phyloP scores from a whole-genome alignment of 768 basidiomycete genomes.

The Pleurotus cornucopiae region DNA sequence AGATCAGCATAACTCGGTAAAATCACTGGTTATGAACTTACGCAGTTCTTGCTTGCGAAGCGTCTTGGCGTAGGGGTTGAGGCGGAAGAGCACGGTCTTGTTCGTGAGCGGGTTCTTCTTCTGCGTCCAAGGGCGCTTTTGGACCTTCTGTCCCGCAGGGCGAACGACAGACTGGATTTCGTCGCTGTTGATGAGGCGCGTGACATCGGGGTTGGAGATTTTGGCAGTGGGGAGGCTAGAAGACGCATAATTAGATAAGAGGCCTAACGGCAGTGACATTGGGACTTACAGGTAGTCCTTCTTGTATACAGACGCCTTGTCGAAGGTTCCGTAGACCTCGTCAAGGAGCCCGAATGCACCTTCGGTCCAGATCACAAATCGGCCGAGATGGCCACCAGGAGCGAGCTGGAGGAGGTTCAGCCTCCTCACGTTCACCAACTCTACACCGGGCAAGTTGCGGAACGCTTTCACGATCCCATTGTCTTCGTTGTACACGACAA shows the following conservation, averaged over 20 bases:
- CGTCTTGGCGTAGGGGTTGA: slow-evolving; percentile 98
- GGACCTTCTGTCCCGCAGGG: slow-evolving; percentile 76
- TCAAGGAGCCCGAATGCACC: slow-evolving; percentile 90
- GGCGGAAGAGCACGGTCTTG: slow-evolving; percentile 91
- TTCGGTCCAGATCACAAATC: slow-evolving; percentile 99
- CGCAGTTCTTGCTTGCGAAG: slow-evolving; percentile 84
- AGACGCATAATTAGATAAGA: neutral
- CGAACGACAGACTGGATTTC: slow-evolving; percentile 98
- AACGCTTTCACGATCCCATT: slow-evolving; percentile 97
- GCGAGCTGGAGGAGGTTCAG: slow-evolving; percentile 99
- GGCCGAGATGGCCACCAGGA: slow-evolving; percentile 97
- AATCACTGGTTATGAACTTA: slow-evolving; percentile 36
- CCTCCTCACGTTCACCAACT: slow-evolving; percentile 89
- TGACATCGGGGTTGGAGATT: slow-evolving; percentile 95
- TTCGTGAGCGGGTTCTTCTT: slow-evolving; percentile 98
- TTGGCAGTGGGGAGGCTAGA: slow-evolving; percentile 88
- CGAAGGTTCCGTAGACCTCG: slow-evolving; percentile 92
- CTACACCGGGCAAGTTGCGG: slow-evolving; percentile 98
- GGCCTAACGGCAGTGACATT: neutral
- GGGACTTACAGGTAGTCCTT: slow-evolving; percentile 76
- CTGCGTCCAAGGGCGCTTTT: slow-evolving; percentile 96
- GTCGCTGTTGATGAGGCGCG: slow-evolving; percentile 95
- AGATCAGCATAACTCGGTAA: neutral
- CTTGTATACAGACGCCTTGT: slow-evolving; percentile 82
- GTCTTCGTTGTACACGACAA: slow-evolving; percentile 96